Base-by-base conservation (phyloP, 495 filamentous ascomycete species). In the Pseudotulostoma volvatum region DNA sequence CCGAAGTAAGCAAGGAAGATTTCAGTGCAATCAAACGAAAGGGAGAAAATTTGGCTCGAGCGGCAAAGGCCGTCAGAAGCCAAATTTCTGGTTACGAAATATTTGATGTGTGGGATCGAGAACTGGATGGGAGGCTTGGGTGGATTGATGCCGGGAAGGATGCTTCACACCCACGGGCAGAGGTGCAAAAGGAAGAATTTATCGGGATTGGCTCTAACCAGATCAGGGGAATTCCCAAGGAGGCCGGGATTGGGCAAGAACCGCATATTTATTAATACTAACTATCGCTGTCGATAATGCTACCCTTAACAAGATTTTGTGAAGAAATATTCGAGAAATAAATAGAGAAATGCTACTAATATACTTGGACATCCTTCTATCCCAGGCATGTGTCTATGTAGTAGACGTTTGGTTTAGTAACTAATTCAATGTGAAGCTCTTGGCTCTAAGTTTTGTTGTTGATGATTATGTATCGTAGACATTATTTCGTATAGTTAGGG, bases 181-280 rank as follows among this genome's bases (percentile, higher is more conserved):
- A 20, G 33, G 52, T 51, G 19, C 57, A 53, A 30, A 60, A 60
- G 28, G 44, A 52, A 18, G 57, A 60, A n/a, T n/a, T n/a, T n/a
- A n/a, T n/a, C n/a, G n/a, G n/a, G n/a, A n/a, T n/a, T n/a, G n/a
- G n/a, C n/a, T 34, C 52, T 17, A 35, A 42, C 18, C 50, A 56
- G 16, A 70, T 70, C 44, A 62, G 52, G 47, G 68, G 68, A 0
- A 68, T 71, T 41, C 64, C 68, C 0, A 51, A 60, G 33, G 51
- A 54, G 19, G 65, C 68, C 9, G 51, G 65, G 33, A 46, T 69
- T 44, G 61, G 52, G 13, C 54, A 52, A 7, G 63, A 67, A 38
- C 48, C 53, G 13, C 63, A 67, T 47, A 63, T 67, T 20, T 64
- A 64, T 47, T 54, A 23, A 17, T 9, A 44, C 51, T 52, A 36